A percentile compares a stretch with the other conserved stretches of the same genome.
Evolutionary conservation across 2,329 filamentous ascomycete genomes (phyloP).

Genomic region (Trichoderma afroharzianum): DNA sequence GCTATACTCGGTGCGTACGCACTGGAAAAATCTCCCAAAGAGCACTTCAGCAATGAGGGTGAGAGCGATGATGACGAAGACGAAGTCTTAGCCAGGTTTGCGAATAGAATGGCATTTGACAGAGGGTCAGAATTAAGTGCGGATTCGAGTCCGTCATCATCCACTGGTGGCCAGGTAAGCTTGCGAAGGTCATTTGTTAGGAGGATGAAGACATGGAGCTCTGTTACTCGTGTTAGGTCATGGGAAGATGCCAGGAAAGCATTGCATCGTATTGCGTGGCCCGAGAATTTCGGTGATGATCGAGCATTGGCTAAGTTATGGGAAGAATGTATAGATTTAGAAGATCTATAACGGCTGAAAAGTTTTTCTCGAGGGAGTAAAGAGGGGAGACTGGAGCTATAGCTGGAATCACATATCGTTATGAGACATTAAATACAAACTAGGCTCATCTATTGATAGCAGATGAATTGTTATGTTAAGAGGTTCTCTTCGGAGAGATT

Average conservation of each 20-base stretch:
- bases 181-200: background rate
- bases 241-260: background rate
- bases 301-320: background rate
- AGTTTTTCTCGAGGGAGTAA: background rate
- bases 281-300: background rate
- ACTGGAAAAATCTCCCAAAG: background rate
- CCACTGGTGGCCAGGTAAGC: background rate
- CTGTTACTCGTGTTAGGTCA: background rate
- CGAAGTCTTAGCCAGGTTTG: background rate
- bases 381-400: background rate
- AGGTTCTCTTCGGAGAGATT: background rate
- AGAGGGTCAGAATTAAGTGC: background rate
- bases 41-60: background rate
- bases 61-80: background rate
- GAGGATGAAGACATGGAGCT: background rate
- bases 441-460: background rate
- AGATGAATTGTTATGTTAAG: background rate
- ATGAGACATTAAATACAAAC: background rate
- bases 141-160: background rate
- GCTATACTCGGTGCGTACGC: background rate
- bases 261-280: background rate
- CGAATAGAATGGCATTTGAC: background rate
- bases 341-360: background rate
- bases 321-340: background rate
- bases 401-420: background rate